A percentile compares a stretch with the other conserved stretches of the same genome.
Evolutionary conservation across 2,329 filamentous ascomycete genomes (phyloP).

Genomic region (Talaromyces sp.): DNA sequence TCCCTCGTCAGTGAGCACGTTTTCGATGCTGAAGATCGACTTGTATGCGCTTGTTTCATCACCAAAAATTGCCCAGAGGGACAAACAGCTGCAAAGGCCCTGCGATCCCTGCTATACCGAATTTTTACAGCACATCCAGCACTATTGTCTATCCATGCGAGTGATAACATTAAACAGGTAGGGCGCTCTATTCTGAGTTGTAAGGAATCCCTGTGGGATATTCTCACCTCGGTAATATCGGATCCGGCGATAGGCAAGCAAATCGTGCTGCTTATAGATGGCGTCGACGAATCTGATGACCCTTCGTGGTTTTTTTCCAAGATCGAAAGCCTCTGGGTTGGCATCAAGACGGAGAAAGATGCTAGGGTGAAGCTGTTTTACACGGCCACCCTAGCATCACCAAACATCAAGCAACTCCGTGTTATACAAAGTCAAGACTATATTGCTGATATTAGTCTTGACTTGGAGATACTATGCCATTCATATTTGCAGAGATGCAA

Average conservation of each 20-base stretch:
- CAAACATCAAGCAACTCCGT: no score
- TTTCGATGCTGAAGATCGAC: background rate
- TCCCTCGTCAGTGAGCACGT: background rate
- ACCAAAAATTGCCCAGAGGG: background rate
- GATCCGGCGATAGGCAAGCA: background rate
- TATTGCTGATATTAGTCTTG: no score
- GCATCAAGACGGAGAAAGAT: background rate
- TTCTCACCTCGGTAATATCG: background rate
- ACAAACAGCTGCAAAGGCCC: background rate
- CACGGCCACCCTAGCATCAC: no score
- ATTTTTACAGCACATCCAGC: background rate
- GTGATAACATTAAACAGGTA: background rate
- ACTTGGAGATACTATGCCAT: no score
- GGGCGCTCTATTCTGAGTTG: background rate
- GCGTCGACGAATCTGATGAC: background rate
- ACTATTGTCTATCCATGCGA: background rate
- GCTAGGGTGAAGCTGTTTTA: no score
- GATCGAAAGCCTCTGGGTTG: background rate
- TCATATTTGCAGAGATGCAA: no score
- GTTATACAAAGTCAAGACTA: no score
- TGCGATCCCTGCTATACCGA: background rate
- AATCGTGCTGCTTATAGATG: background rate
- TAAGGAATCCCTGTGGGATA: background rate
- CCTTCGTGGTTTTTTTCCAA: background rate
- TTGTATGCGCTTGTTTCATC: background rate